A percentile compares a stretch with the other conserved stretches of the same genome.
Conservation (phyloP, 257 asterid species). For the Cynanchum wilfordii region DNA sequence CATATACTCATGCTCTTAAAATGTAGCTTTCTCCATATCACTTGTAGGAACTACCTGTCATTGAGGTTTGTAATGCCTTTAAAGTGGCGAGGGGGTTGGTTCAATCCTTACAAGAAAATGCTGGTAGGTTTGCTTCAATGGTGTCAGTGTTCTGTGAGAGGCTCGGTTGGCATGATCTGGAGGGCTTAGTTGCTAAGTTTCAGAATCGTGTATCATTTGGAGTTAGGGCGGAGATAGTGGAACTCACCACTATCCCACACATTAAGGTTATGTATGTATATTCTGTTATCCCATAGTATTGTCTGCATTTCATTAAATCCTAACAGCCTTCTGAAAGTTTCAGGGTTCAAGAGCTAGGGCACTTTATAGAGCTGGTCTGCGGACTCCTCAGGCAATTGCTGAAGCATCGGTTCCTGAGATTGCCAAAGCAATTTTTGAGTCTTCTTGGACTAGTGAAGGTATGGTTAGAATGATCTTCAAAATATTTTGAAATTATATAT, state of each 20-base stretch:
- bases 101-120: conserved; percentile 96
- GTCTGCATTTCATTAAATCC: conserved; percentile 7
- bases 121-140: conserved; percentile 99
- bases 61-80: conserved; percentile 79
- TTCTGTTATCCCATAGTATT: conserved; percentile 11
- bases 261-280: conserved; percentile 53
- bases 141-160: conserved; percentile 97
- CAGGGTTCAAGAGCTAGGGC: conserved; percentile 99
- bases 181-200: conserved; percentile 80
- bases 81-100: conserved; percentile 99
- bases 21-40: conserved; percentile 20
- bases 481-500: not conserved
- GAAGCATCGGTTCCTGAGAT: conserved; percentile 90
- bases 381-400: conserved; percentile 95
- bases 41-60: conserved; percentile 74
- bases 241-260: conserved; percentile 89
- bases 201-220: conserved; percentile 98
- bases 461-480: conserved; percentile 9
- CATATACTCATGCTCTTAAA: not conserved
- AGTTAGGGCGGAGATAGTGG: conserved; percentile 95
- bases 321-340: conserved; percentile 22
- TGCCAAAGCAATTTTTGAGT: conserved; percentile 81
- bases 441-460: conserved; percentile 80
- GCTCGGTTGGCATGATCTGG: conserved; percentile 98
- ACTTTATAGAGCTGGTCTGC: conserved; percentile 88